Conservation (phyloP, 257 asterid genomes). For the Cruciata laevipes region DNA sequence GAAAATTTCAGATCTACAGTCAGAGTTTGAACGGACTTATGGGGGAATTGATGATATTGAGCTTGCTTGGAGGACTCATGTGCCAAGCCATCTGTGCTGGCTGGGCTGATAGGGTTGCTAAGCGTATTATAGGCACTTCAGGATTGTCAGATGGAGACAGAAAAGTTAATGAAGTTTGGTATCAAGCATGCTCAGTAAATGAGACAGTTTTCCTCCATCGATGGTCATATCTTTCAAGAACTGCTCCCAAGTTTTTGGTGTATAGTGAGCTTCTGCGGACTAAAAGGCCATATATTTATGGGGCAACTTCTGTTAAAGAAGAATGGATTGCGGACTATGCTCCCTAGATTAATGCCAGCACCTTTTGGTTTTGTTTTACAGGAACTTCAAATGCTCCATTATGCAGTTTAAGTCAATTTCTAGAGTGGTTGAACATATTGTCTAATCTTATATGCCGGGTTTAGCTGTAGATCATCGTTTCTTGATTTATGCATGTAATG, state of each 20-base stretch:
- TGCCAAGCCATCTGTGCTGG: conserved; percentile 87
- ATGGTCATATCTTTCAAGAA: conserved; percentile 53
- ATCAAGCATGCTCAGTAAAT: conserved; percentile 65
- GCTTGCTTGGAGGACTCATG: conserved; percentile 53
- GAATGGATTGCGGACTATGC: conserved; percentile 72
- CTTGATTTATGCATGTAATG: no score
- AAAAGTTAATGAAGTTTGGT: conserved; percentile 44
- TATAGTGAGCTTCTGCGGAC: conserved; percentile 62
- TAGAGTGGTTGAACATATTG: background rate
- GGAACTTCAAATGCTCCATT: background rate
- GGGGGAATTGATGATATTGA: conserved; percentile 63
- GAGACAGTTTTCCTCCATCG: conserved; percentile 74
- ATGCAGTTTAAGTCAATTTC: background rate
- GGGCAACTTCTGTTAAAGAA: conserved; percentile 64
- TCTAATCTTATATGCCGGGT: background rate
- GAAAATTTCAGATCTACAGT: conserved; percentile 29
- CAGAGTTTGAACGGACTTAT: conserved; percentile 61
- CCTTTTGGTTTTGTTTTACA: no score
- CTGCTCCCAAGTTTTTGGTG: conserved; percentile 76
- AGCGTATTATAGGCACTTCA: conserved; percentile 40
- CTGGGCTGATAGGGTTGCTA: conserved; percentile 90
- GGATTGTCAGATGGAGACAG: conserved; percentile 45
- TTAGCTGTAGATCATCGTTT: background rate
- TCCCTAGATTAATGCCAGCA: background rate
- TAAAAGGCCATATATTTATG: conserved; percentile 76